Percentiles rank a stretch among this genome's conserved stretches.
These are phyloP conservation scores for Lepraria neglecta DNA, from an alignment of 495 filamentous ascomycete genomes.

Conservation along the genomic window DNA sequence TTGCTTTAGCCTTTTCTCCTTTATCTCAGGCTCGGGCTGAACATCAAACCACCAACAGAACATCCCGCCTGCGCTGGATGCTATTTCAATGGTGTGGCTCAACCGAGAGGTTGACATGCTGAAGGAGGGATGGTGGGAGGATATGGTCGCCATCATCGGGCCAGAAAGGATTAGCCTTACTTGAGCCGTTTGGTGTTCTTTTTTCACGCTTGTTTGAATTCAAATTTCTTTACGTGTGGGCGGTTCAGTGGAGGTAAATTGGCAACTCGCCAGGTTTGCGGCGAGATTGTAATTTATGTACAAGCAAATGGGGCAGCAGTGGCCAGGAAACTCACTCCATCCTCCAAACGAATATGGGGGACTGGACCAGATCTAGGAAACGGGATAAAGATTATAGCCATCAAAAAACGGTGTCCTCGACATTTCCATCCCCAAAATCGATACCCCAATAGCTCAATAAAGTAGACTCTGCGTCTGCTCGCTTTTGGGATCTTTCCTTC, in stretches of 20 bases:
- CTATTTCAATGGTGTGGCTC: not conserved
- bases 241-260: not conserved
- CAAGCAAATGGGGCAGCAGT: not conserved
- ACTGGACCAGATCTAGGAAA: too few species aligned
- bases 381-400: too few species aligned
- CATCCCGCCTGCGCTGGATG: not conserved
- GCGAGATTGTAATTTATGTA: not conserved
- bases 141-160: not conserved
- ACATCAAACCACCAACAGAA: not conserved
- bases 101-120: not conserved
- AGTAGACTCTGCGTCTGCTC: too few species aligned
- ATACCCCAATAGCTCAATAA: too few species aligned
- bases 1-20: not conserved
- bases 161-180: not conserved
- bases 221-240: too few species aligned
- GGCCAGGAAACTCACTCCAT: too few species aligned
- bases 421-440: too few species aligned
- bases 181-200: not conserved
- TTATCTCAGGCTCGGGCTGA: not conserved
- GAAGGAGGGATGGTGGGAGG: not conserved
- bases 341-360: too few species aligned
- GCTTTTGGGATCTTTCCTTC: not conserved
- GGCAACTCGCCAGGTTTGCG: not conserved
- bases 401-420: too few species aligned
- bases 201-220: not conserved